Conservation (phyloP, 2,329 filamentous ascomycete genomes). For the Chrysosphaeria jannelii region DNA sequence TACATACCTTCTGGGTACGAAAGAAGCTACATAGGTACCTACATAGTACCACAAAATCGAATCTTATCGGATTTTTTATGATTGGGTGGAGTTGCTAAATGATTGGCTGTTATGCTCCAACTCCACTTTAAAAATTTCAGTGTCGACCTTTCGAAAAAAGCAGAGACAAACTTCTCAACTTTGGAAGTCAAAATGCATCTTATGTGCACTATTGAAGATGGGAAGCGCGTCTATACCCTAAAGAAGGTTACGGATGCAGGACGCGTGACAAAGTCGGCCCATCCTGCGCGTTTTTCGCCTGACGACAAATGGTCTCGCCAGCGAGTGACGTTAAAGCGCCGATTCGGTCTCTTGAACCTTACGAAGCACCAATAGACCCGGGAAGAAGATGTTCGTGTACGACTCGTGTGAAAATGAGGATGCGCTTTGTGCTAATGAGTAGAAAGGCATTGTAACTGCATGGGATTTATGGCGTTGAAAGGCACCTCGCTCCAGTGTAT, state of each 20-base stretch:
- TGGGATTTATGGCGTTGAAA: background rate
- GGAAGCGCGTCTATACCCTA: slow-evolving; percentile 82
- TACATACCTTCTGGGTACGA: too few relatives aligned
- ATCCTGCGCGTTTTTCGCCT: slow-evolving; percentile 86
- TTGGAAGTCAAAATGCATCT: slow-evolving; percentile 26
- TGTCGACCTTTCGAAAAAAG: too few relatives aligned
- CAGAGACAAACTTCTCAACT: too few relatives aligned
- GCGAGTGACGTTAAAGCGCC: slow-evolving; percentile 78
- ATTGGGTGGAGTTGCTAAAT: too few relatives aligned
- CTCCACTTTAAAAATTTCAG: too few relatives aligned
- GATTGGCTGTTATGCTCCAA: too few relatives aligned
- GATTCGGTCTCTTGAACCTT: slow-evolving; percentile 70
- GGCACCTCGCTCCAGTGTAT: background rate
- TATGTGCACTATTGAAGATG: slow-evolving; percentile 63
- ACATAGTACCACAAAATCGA: too few relatives aligned
- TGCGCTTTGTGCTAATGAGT: background rate
- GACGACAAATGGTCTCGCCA: slow-evolving; percentile 98
- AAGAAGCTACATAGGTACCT: too few relatives aligned
- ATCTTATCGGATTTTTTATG: too few relatives aligned
- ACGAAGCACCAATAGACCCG: too few relatives aligned
- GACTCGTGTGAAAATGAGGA: too few relatives aligned
- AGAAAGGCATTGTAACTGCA: background rate
- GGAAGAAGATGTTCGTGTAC: too few relatives aligned
- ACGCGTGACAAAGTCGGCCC: slow-evolving; percentile 80
- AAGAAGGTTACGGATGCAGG: slow-evolving; percentile 53